Conservation (phyloP, 441 rosid genomes). For the Syzygium syzygioides region DNA sequence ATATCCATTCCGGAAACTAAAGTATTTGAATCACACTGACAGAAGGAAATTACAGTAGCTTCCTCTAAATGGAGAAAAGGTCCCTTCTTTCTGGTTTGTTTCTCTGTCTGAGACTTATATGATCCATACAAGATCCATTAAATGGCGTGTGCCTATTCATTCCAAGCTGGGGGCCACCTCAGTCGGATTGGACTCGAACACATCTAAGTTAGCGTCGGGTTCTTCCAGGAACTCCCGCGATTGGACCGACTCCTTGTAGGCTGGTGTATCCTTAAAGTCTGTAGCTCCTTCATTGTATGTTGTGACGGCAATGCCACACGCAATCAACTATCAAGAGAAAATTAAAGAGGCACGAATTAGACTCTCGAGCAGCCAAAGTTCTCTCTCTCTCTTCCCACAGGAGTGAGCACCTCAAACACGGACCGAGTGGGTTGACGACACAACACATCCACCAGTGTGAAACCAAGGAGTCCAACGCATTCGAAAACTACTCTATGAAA, state of each 20-base stretch:
- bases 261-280: conserved; percentile 87
- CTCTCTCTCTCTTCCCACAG: neutral
- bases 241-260: conserved; percentile 66
- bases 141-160: conserved; percentile 5
- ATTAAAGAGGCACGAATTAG: neutral
- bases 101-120: neutral
- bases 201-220: conserved; percentile 61
- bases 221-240: conserved; percentile 69
- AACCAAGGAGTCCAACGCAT: neutral
- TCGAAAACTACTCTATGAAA: neutral
- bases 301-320: conserved; percentile 70
- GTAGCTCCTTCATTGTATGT: conserved; percentile 87
- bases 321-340: conserved; percentile 43
- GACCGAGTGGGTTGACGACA: neutral
- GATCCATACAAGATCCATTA: neutral
- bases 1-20: neutral
- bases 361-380: neutral
- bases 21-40: neutral
- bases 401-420: neutral
- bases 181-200: conserved; percentile 86
- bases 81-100: neutral
- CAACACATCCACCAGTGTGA: neutral
- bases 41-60: neutral
- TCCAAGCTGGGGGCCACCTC: conserved; percentile 94
- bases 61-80: neutral